Conservation (phyloP, 768 basidiomycete genomes). For the Suillus spraguei region DNA sequence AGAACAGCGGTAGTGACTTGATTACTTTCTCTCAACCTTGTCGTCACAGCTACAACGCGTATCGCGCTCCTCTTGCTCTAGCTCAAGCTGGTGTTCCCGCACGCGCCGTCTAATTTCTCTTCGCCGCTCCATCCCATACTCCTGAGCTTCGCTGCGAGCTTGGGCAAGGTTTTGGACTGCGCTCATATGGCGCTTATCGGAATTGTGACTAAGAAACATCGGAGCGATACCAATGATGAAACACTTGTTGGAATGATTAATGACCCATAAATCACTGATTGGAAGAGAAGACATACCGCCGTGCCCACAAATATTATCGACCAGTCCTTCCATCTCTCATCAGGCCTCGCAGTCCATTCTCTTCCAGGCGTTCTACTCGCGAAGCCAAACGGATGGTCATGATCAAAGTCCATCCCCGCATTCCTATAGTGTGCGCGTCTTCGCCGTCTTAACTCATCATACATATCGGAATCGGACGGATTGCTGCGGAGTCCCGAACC, state of each 20-base stretch:
- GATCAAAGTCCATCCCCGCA: conserved; percentile 29
- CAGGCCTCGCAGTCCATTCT: conserved; percentile 36
- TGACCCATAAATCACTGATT: not conserved
- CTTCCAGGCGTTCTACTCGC: conserved; percentile 11
- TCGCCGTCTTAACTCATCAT: conserved; percentile 54
- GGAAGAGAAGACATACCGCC: conserved; percentile 39
- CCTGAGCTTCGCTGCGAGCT: conserved; percentile 58
- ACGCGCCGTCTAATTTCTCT: conserved; percentile 53
- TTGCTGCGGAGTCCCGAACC: not conserved
- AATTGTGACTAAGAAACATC: conserved; percentile 36
- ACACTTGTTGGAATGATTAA: conserved; percentile 32
- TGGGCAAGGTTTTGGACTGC: conserved; percentile 62
- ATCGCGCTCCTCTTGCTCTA: conserved; percentile 5
- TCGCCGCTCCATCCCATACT: conserved; percentile 56
- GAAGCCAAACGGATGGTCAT: conserved; percentile 27
- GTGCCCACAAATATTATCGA: conserved; percentile 50
- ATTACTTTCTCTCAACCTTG: not conserved
- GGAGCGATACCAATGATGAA: conserved; percentile 50
- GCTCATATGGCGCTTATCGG: conserved; percentile 46
- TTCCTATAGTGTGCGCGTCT: conserved; percentile 36
- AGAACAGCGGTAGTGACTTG: not conserved
- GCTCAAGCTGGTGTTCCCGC: conserved; percentile 26
- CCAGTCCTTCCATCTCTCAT: conserved; percentile 55
- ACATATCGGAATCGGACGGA: conserved; percentile 40
- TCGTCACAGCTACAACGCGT: not conserved